Base-by-base conservation (phyloP, 2,329 filamentous ascomycete species). In the Herpotrichia juniperi region DNA sequence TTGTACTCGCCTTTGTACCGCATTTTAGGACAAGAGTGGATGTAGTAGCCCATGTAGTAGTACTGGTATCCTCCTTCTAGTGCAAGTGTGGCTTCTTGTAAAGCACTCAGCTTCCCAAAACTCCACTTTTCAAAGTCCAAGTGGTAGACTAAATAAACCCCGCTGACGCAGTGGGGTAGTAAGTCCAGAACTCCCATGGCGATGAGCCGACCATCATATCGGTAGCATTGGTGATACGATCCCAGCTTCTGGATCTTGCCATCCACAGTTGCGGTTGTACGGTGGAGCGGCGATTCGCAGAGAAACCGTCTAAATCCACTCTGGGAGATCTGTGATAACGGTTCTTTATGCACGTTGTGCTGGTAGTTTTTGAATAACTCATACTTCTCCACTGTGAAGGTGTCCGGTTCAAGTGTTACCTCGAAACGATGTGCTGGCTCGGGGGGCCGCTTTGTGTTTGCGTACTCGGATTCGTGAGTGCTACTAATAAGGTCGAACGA, bases 31-130 rank as follows among this genome's bases (percentile, higher is more conserved):
- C 90, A 93, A 48, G 78, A 85, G 69, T 93, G 89, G 53, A 94
- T 93, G 64, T 93, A 94, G 72, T 86, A 93, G 5, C 90, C 85
- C 85, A 88, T 87, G 73, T 93, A 94, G 82, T 91, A 94, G 79
- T 85, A 91, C 37, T 81, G 76, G 62, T 93, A 92, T 0, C 84
- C 87, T 5, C 78, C 79, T 64, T 93, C 89, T 2, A 81, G 74
- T 0, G 90, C 87, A 24, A 94, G 71, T 0, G 85, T 79, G 54
- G 90, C 88, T 72, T 94, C 90, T 55, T 87, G 78, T 55, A 93
- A 70, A 1, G 90, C 90, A 30, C 88, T 87, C 4, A 93, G 74
- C 71, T 93, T 94, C 1, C 90, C 90, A 25, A 90, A 88, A 21
- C 81, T 81, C 74, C 84, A 87, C 50, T 81, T 79, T 60, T 89